A percentile compares a stretch with the other conserved stretches of the same genome.
phyloP scores from a whole-genome alignment of 495 filamentous ascomycete genomes.

The Penicillium samsonianum region DNA sequence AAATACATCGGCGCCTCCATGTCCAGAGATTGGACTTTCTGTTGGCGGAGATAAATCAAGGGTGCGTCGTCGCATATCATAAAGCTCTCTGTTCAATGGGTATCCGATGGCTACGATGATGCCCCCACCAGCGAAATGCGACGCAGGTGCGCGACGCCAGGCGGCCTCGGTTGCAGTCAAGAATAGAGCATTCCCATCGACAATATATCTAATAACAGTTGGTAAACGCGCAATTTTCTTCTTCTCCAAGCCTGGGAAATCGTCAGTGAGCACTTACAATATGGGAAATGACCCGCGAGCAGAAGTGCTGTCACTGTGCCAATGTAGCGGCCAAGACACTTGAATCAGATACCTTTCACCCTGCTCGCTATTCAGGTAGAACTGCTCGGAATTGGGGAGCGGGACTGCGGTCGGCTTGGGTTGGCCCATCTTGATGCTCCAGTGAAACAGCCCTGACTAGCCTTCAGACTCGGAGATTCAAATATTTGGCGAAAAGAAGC shows the following conservation, averaged over 20 bases:
- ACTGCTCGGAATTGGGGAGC: slow-evolving; percentile 31
- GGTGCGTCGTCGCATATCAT: slow-evolving; percentile 18
- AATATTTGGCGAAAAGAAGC: not conserved
- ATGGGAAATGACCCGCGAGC: too few relatives aligned
- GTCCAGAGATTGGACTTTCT: slow-evolving; percentile 11
- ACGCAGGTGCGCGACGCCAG: slow-evolving; percentile 24
- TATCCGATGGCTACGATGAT: slow-evolving; percentile 34
- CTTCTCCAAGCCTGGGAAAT: not conserved
- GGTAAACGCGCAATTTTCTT: not conserved
- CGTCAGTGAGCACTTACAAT: too few relatives aligned
- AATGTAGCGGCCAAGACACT: too few relatives aligned
- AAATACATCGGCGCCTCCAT: slow-evolving; percentile 25
- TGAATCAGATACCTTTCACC: too few relatives aligned
- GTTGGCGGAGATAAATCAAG: slow-evolving; percentile 28
- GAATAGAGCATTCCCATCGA: slow-evolving; percentile 33
- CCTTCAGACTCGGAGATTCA: not conserved
- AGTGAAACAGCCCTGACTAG: too few relatives aligned
- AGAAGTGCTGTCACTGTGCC: too few relatives aligned
- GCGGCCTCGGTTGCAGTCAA: slow-evolving; percentile 30
- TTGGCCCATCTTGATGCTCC: slow-evolving; percentile 12
- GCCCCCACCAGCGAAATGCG: slow-evolving; percentile 23
- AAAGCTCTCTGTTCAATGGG: slow-evolving; percentile 25
- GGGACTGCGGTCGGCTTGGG: slow-evolving; percentile 13
- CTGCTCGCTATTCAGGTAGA: slow-evolving; percentile 26
- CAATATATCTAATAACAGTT: slow-evolving; percentile 22